phyloP scores from a whole-genome alignment of 768 basidiomycete species.

The Auricularia sp. region DNA sequence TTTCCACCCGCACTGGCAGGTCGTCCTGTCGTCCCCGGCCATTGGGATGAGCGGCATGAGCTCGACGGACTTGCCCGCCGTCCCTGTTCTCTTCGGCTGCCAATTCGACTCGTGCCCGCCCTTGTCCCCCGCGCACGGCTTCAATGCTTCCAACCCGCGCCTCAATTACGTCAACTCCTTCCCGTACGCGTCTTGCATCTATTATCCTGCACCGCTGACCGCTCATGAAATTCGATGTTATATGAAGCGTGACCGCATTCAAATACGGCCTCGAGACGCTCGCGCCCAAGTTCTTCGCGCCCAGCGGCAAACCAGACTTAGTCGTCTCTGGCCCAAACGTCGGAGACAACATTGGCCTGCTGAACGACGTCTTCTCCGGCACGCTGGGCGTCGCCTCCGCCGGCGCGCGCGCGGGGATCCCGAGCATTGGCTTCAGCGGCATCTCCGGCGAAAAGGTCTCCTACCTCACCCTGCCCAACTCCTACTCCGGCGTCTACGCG shows the following conservation, averaged over 20 bases:
- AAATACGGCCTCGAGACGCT: constrained; percentile 36
- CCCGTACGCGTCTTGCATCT: constrained; percentile 17
- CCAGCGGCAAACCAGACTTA: constrained; percentile 27
- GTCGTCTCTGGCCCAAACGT: constrained; percentile 39
- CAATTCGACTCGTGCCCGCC: constrained; percentile 33
- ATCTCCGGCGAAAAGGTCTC: constrained; percentile 28
- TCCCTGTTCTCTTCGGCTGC: constrained; percentile 19
- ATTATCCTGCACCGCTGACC: no score
- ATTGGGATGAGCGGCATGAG: constrained; percentile 37
- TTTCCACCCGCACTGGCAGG: constrained; percentile 7
- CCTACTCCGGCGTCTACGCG: constrained; percentile 33
- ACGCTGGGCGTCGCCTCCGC: constrained; percentile 43
- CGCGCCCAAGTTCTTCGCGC: constrained; percentile 29
- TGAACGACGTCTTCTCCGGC: constrained; percentile 25
- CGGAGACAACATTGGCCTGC: constrained; percentile 23
- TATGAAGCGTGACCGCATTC: constrained; percentile 25
- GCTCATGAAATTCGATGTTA: no score
- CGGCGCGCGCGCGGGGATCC: constrained; percentile 38
- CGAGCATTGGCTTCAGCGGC: constrained; percentile 40
- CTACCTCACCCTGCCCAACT: constrained; percentile 38
- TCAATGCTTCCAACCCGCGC: constrained; percentile 23
- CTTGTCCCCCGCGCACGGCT: constrained; percentile 33
- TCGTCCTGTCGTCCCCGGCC: constrained; percentile 36
- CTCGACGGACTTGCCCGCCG: constrained; percentile 26
- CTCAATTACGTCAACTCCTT: constrained; percentile 36